Percentiles rank a stretch among this genome's conserved stretches.
Conservation (phyloP, 202 grass and related monocot species). For the Saccharum hybrid region DNA sequence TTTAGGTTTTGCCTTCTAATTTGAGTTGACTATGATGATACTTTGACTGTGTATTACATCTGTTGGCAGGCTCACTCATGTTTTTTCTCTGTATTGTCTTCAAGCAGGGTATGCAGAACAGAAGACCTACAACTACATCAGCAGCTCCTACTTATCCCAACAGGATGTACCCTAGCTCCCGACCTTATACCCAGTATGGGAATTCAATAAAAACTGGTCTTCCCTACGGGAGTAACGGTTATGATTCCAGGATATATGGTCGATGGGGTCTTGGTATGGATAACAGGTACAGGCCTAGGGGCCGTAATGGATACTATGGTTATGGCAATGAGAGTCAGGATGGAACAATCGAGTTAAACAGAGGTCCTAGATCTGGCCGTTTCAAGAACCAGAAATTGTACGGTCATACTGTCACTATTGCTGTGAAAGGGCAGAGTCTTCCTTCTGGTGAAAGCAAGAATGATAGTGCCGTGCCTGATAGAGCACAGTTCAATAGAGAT, state of each 20-base stretch:
- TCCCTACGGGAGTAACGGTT: slow-evolving; percentile 46
- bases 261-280: slow-evolving; percentile 62
- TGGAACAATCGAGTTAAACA: slow-evolving; percentile 72
- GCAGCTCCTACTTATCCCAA: slow-evolving; percentile 51
- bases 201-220: slow-evolving; percentile 52
- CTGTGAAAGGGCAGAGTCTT: slow-evolving; percentile 71
- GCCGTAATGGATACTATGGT: slow-evolving; percentile 64
- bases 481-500: slow-evolving; percentile 61
- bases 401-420: slow-evolving; percentile 69
- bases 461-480: slow-evolving; percentile 50
- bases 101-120: slow-evolving; percentile 52
- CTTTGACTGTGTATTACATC: background rate
- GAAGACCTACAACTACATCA: slow-evolving; percentile 45
- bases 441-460: slow-evolving; percentile 53
- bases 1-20: background rate
- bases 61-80: background rate
- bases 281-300: slow-evolving; percentile 65
- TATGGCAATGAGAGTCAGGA: slow-evolving; percentile 66
- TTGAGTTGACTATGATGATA: slow-evolving; percentile 16
- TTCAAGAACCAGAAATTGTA: slow-evolving; percentile 73
- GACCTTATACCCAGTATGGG: slow-evolving; percentile 59
- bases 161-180: slow-evolving; percentile 62
- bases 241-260: slow-evolving; percentile 65
- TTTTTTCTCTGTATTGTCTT: slow-evolving; percentile 25
- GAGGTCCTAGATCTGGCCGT: slow-evolving; percentile 64